Percentiles rank a stretch among this genome's conserved stretches.
These are phyloP conservation scores for Candida arabinofermentans DNA, from an alignment of 805 yeast genomes.

Conservation along the genomic window DNA sequence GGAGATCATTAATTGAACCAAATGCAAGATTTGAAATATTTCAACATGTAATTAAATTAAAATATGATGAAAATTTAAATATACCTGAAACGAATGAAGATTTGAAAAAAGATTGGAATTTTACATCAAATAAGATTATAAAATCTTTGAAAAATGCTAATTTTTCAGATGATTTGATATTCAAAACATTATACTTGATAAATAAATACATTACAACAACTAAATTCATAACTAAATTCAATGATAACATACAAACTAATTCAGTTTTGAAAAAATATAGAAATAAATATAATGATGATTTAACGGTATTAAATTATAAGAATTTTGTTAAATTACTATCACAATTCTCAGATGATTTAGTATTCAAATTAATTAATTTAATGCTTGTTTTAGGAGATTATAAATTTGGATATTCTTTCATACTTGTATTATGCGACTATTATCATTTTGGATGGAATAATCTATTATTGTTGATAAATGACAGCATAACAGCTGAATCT, in stretches of 20 bases:
- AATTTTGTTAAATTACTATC: slow-evolving; percentile 17
- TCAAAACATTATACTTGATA: slow-evolving; percentile 21
- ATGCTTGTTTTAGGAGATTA: slow-evolving; percentile 30
- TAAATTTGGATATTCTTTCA: slow-evolving; percentile 36
- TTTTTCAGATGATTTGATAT: slow-evolving; percentile 11
- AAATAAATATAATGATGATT: slow-evolving; percentile 26
- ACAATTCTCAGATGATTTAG: slow-evolving; percentile 13
- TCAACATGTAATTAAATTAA: slow-evolving; percentile 10
- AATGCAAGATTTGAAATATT: slow-evolving; percentile 17
- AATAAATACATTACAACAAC: slow-evolving; percentile 20
- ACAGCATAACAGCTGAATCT: background rate
- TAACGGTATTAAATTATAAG: slow-evolving; percentile 16
- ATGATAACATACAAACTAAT: slow-evolving; percentile 14
- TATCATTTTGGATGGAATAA: slow-evolving; percentile 48
- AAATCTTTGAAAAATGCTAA: slow-evolving; percentile 11
- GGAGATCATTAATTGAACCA: slow-evolving; percentile 28
- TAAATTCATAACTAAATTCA: slow-evolving; percentile 21
- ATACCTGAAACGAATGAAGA: background rate
- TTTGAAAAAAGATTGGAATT: slow-evolving; percentile 12
- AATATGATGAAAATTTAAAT: background rate
- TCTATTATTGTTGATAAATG: slow-evolving; percentile 23
- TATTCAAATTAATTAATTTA: slow-evolving; percentile 21
- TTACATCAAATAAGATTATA: slow-evolving; percentile 13
- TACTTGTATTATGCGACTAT: slow-evolving; percentile 39
- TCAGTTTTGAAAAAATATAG: slow-evolving; percentile 16